phyloP scores from a whole-genome alignment of 805 yeast genomes.

The Wickerhamomyces strasburgensis region DNA sequence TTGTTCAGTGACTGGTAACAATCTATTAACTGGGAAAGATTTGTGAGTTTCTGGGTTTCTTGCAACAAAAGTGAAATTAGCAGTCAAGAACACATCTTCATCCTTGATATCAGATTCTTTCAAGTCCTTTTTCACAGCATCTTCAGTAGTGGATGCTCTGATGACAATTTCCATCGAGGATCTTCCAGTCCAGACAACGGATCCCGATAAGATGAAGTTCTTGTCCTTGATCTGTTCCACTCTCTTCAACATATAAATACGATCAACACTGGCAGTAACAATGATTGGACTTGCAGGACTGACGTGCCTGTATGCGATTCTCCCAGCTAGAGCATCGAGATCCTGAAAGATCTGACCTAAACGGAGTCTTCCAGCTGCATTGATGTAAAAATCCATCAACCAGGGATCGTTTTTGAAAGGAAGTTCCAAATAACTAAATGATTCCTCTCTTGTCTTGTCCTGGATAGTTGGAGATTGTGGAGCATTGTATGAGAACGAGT shows the following conservation, averaged over 20 bases:
- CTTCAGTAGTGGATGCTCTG: conserved; percentile 74
- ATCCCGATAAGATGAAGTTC: conserved; percentile 83
- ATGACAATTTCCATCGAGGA: conserved; percentile 95
- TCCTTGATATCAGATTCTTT: conserved; percentile 54
- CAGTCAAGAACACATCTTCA: conserved; percentile 73
- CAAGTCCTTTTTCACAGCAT: conserved; percentile 45
- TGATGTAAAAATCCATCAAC: conserved; percentile 82
- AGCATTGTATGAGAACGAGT: conserved; percentile 64
- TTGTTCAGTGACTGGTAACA: conserved; percentile 66
- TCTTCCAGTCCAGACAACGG: conserved; percentile 90
- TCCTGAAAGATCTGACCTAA: conserved; percentile 94
- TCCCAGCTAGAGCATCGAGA: conserved; percentile 88
- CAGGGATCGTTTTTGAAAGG: conserved; percentile 83
- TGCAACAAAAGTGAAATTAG: conserved; percentile 93
- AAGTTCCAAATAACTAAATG: conserved; percentile 61
- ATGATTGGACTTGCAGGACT: conserved; percentile 94
- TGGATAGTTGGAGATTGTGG: conserved; percentile 66
- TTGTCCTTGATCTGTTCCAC: conserved; percentile 71
- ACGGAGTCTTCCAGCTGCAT: conserved; percentile 85
- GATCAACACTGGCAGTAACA: conserved; percentile 92
- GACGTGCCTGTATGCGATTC: conserved; percentile 88
- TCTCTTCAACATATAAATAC: conserved; percentile 81
- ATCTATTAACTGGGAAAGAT: conserved; percentile 78
- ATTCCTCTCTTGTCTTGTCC: conserved; percentile 73
- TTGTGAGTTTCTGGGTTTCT: conserved; percentile 90